These are phyloP conservation scores for Cladosporium halotolerans DNA, from an alignment of 2,329 filamentous ascomycete species.

Conservation along the genomic window DNA sequence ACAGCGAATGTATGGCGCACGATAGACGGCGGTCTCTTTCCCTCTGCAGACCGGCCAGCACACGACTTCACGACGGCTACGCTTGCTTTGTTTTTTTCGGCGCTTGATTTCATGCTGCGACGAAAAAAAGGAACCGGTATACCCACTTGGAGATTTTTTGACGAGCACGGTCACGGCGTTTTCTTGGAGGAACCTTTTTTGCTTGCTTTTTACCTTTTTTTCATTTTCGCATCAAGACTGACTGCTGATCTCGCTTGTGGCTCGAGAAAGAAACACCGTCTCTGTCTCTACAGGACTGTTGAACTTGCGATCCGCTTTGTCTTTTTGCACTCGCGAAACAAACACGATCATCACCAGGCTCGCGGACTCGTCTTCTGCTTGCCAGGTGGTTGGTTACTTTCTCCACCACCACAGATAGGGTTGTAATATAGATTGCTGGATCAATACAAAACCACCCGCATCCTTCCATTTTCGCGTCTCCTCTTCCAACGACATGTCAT, in stretches of 20 bases:
- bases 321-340: not conserved
- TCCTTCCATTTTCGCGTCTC: not conserved
- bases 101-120: constrained; percentile 2
- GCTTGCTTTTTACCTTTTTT: not conserved
- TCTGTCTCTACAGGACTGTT: constrained; percentile 3
- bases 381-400: not conserved
- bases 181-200: not conserved
- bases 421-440: constrained; percentile 11
- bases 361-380: not conserved
- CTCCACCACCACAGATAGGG: constrained; percentile 2
- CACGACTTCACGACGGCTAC: constrained; percentile 10
- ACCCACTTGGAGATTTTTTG: constrained; percentile 1
- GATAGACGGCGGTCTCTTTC: not conserved
- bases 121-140: constrained; percentile 5
- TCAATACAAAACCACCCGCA: constrained; percentile 1
- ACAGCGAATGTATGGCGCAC: constrained; percentile 2
- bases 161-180: constrained; percentile 1
- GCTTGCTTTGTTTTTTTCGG: constrained; percentile 1
- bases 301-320: constrained; percentile 1
- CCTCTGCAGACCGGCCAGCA: not conserved
- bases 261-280: not conserved
- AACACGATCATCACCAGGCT: not conserved
- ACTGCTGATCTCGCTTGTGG: not conserved
- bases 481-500: not conserved
- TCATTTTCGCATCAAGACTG: not conserved